phyloP scores from a whole-genome alignment of 306 rosid species.

The Argentina anserina region DNA sequence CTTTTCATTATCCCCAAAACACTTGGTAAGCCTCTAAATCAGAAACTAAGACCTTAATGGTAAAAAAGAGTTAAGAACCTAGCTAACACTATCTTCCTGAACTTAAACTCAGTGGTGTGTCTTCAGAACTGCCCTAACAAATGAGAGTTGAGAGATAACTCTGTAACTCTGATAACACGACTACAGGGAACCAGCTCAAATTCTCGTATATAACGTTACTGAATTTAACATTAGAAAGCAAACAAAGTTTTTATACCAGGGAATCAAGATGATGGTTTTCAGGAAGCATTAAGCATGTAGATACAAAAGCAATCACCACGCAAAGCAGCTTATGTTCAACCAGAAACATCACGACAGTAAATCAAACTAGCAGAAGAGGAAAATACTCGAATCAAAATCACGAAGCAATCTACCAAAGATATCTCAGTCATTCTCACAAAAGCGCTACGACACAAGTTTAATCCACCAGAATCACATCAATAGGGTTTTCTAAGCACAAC shows the following conservation, averaged over 20 bases:
- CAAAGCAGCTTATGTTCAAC: background rate
- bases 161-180: background rate
- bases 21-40: background rate
- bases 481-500: background rate
- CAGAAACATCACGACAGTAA: background rate
- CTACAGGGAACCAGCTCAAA: background rate
- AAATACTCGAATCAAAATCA: background rate
- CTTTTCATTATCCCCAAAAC: background rate
- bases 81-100: background rate
- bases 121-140: background rate
- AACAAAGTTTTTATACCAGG: background rate
- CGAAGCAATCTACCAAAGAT: background rate
- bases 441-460: background rate
- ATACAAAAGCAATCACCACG: background rate
- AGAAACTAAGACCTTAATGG: conserved; percentile 9
- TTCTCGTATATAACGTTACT: background rate
- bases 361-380: background rate
- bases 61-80: background rate
- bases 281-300: background rate
- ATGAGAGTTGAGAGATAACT: background rate
- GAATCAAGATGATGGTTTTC: background rate
- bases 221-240: background rate
- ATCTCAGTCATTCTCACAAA: background rate
- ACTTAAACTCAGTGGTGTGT: background rate
- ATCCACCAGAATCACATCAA: background rate